phyloP scores from a whole-genome alignment of 345 rosid species.

The Pugionium dolabratum region DNA sequence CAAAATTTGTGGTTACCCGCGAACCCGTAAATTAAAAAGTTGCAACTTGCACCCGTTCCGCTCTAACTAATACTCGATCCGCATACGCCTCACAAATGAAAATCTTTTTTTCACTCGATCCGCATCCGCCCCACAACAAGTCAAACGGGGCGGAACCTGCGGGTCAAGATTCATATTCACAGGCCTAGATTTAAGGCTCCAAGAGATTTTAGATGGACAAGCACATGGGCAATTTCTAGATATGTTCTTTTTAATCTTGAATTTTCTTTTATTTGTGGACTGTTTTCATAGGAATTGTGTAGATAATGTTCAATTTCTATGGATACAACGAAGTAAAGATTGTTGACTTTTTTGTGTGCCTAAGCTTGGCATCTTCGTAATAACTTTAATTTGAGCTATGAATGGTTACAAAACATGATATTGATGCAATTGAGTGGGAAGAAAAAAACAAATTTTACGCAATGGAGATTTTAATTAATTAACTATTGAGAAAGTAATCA shows the following conservation, averaged over 20 bases:
- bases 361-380: neutral
- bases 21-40: too few species aligned
- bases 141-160: too few species aligned
- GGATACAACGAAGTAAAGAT: neutral
- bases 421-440: conserved; percentile 9
- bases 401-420: conserved; percentile 1
- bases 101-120: too few species aligned
- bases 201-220: conserved; percentile 24
- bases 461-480: conserved; percentile 6
- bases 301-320: conserved; percentile 3
- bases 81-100: too few species aligned
- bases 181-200: neutral
- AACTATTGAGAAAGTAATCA: conserved; percentile 22
- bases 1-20: too few species aligned
- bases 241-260: conserved; percentile 7
- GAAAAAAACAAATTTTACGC: neutral
- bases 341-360: conserved; percentile 1
- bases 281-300: neutral
- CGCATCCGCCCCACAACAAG: too few species aligned
- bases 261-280: conserved; percentile 1
- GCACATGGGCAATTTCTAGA: conserved; percentile 34
- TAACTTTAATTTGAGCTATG: neutral
- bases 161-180: too few species aligned
- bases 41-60: too few species aligned
- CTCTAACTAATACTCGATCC: too few species aligned